A percentile compares a stretch with the other conserved stretches of the same genome.
These are phyloP conservation scores for Trebouxia gelatinosa DNA, from an alignment of 163 green algal genomes.

Conservation along the genomic window DNA sequence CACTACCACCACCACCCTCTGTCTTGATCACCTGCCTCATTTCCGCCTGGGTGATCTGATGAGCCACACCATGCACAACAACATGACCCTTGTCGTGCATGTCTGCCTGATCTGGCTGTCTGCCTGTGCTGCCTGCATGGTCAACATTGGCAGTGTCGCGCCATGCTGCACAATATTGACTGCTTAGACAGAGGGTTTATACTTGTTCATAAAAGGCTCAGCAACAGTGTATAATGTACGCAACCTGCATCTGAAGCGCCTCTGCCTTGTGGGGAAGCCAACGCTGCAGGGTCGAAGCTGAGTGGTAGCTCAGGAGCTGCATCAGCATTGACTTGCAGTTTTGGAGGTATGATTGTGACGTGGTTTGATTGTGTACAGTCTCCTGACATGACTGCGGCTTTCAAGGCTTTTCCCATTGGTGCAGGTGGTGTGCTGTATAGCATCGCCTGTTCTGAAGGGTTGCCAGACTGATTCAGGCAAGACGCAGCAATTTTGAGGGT, in stretches of 20 bases:
- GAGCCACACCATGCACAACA: conserved; percentile 23
- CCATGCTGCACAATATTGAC: no score
- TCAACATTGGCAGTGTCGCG: no score
- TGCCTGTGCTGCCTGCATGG: not conserved
- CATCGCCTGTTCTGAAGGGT: no score
- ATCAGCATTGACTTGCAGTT: not conserved
- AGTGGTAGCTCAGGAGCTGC: conserved; percentile 1
- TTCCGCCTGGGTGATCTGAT: conserved; percentile 29
- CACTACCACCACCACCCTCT: conserved; percentile 24
- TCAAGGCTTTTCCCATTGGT: no score
- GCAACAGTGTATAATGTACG: no score
- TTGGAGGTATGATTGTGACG: not conserved
- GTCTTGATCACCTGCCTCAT: conserved; percentile 27
- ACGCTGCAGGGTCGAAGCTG: not conserved
- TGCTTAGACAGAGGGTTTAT: not conserved
- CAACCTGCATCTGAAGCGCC: not conserved
- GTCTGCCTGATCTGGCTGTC: not conserved
- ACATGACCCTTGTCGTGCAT: not conserved
- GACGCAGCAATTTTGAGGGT: no score
- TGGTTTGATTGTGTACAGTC: no score
- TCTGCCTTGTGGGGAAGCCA: not conserved
- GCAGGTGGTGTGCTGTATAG: no score
- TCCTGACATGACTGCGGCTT: no score
- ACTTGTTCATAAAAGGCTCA: no score
- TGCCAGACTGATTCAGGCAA: no score